These are phyloP conservation scores for Rhytidiadelphus loreus DNA, from an alignment of 225 moss, liverwort and hornwort species.

Conservation along the genomic window DNA sequence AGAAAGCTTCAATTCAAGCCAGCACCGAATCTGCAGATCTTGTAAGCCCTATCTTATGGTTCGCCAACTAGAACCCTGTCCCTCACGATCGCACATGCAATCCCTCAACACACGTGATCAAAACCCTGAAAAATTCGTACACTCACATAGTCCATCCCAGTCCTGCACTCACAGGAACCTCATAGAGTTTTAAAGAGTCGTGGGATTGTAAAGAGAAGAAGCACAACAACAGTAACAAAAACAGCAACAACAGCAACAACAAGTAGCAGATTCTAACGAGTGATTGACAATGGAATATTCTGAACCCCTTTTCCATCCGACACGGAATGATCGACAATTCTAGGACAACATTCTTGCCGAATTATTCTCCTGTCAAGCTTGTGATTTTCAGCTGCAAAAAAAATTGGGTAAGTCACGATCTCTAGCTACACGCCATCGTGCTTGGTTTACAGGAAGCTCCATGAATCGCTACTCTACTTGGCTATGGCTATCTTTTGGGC, in stretches of 20 bases:
- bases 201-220: background rate
- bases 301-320: background rate
- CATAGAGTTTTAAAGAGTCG: background rate
- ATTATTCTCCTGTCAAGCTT: background rate
- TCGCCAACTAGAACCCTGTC: background rate
- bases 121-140: background rate
- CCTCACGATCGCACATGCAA: background rate
- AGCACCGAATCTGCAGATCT: background rate
- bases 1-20: background rate
- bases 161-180: background rate
- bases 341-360: background rate
- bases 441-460: background rate
- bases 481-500: background rate
- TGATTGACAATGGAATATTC: conserved; percentile 7
- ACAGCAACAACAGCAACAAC: background rate
- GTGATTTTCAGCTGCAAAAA: background rate
- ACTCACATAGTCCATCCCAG: background rate
- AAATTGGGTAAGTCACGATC: background rate
- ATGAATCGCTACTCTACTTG: background rate
- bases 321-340: background rate
- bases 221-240: background rate
- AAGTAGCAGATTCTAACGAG: background rate
- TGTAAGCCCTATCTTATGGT: background rate
- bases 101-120: background rate
- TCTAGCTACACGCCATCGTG: background rate